Percentiles rank a stretch among this genome's conserved stretches.
Evolutionary conservation across 495 filamentous ascomycete genomes (phyloP).

Genomic region (Tuber microsphaerosporum): DNA sequence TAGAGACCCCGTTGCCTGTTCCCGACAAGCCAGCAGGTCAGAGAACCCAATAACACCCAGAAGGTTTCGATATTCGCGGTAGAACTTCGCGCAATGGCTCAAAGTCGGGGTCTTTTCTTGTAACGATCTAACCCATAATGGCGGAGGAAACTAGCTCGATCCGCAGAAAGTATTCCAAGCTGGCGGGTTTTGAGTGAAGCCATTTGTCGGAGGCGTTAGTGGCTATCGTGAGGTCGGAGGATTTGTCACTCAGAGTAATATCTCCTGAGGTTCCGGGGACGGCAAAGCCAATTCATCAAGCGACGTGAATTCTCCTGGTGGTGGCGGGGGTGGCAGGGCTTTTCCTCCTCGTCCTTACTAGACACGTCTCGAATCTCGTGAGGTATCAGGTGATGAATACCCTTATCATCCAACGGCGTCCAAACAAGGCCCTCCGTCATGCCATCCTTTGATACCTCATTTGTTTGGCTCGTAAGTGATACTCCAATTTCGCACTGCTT

Average conservation of each 20-base stretch:
- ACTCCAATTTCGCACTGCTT: too few species aligned
- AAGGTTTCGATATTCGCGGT: constrained; percentile 72
- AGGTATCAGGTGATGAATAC: too few species aligned
- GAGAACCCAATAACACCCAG: constrained; percentile 66
- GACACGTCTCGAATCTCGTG: too few species aligned
- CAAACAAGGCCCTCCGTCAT: too few species aligned
- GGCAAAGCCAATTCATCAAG: too few species aligned
- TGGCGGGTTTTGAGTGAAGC: constrained; percentile 54
- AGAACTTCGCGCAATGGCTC: constrained; percentile 85
- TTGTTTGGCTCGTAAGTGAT: too few species aligned
- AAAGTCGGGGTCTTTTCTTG: constrained; percentile 80
- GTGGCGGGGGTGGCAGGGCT: too few species aligned
- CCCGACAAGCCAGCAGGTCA: constrained; percentile 70
- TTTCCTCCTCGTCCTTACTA: too few species aligned
- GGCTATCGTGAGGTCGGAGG: constrained; percentile 34
- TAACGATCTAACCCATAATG: constrained; percentile 90
- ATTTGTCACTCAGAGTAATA: constrained; percentile 34
- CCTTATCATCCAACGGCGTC: too few species aligned
- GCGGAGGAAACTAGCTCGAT: constrained; percentile 71
- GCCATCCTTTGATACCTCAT: too few species aligned
- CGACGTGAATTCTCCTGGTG: too few species aligned
- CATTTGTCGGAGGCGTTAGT: constrained; percentile 18
- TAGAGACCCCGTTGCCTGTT: constrained; percentile 63
- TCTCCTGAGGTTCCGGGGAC: constrained; percentile 10
- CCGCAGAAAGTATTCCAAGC: constrained; percentile 73